Base-by-base conservation (phyloP, 1,139 yeast genomes). In the Kurtzmaniella quercitrusa region DNA sequence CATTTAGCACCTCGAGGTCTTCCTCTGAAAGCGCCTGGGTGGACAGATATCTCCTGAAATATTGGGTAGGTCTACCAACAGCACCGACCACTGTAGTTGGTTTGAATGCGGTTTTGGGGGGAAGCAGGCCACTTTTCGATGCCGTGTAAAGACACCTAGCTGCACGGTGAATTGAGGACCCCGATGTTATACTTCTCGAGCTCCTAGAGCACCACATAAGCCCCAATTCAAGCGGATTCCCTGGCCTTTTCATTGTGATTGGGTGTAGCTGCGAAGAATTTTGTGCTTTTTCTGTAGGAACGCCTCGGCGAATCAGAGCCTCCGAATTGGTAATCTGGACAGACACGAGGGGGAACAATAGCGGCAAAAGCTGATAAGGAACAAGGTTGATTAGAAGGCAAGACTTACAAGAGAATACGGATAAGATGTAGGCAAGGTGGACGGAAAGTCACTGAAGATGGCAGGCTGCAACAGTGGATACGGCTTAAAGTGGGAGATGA, bases 1-100 rank as follows among this genome's bases (percentile, higher is more conserved):
- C 82, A 2, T 65, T 65, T 38, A 82, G 63, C 3, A 67, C 50
- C 29, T 63, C 77, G 47, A 65, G 65, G 42, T 73, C 70, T 24
- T 79, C 86, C 29, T 66, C 72, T 2, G 64, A 43, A 12, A 44
- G 33, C 23, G 38, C 8, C 10, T 11, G 19, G 17, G 36, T 15
- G 14, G 36, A 34, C 14, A 11, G 31, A 27, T 27, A 27, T 27
- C 31, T 7, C 14, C 10, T 10, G 10, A 10, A 27, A 11, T 27
- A 11, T 5, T 11, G 14, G 31, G 12, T 27, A 27, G 31, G 14
- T 27, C 31, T 10, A 4, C 12, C 31, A 27, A 14, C 18, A 18
- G 29, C 5, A 29, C 5, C 3, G 43, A 33, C 17, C 39, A 29
- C 40, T 27, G 19, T 3, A 11, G 40, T 4, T 11, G 19, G 5